Base-by-base conservation (phyloP, 805 yeast species). In the Starmerella gropengiesseri region DNA sequence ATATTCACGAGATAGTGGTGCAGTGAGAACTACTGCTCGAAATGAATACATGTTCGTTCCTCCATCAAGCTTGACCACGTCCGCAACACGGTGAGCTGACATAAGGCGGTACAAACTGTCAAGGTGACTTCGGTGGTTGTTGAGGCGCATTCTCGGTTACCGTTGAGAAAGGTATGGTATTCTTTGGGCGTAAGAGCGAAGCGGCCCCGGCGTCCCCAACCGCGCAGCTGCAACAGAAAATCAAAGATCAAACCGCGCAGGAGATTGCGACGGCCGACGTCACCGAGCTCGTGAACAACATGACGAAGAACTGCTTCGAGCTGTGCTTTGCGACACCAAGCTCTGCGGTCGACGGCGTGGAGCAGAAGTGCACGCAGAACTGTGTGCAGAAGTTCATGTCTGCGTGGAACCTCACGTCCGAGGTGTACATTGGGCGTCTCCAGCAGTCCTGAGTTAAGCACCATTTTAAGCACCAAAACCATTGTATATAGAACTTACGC, bases 181-280 rank as follows among this genome's bases (percentile, higher is more conserved):
- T 48, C 19, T 48, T 28, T 53, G 52, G 47, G 7, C 31, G 47
- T 5, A 41, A 39, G 11, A 41, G 22, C 27, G 37, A 26, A 11
- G 25, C 19, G 7, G 31, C 33, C 16, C 25, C 40, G 19, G 33
- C 31, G 16, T 37, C 34, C 5, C 31, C 30, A 29, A 26, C 31
- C 22, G 41, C 18, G 38, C 35, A 14, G 40, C 44, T 21, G 45
- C 32, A 20, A 27, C 41, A 33, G 44, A 41, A 39, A 33, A 40
- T 40, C n/a, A 78, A 79, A 56, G 71, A 73, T 21, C 83, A 80
- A 57, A 77, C 87, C 44, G 69, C 78, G 31, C 81, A 77, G 60
- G 96, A 87, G 58, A 67, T 87, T 49, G 95, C 95, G 2, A 74
- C 84, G n/a, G 91, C 87, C 16, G 83, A 86, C 61, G 95, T 94